Percentiles rank a stretch among this genome's conserved stretches.
Evolutionary conservation across 2,329 filamentous ascomycete species (phyloP).

Genomic region (Fusarium sarcochroum): DNA sequence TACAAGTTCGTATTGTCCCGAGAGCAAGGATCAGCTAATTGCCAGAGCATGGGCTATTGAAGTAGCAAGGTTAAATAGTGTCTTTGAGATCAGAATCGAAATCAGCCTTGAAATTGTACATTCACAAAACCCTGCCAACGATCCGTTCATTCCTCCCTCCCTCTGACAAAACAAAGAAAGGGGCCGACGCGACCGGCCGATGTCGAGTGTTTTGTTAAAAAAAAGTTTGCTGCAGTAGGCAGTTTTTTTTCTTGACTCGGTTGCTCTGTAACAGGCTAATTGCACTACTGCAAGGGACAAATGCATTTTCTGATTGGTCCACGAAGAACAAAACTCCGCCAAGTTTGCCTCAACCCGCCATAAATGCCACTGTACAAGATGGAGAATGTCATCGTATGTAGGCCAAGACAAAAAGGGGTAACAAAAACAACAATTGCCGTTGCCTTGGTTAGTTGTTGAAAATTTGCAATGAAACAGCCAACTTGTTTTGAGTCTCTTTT

Average conservation of each 20-base stretch:
- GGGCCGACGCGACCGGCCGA: not conserved
- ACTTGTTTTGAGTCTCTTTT: constrained; percentile 32
- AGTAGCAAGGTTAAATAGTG: not conserved
- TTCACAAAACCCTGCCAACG: constrained; percentile 16
- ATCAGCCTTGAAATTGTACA: constrained; percentile 21
- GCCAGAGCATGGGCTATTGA: not conserved
- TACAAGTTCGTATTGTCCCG: constrained; percentile 30
- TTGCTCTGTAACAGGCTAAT: constrained; percentile 28
- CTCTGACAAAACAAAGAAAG: not conserved
- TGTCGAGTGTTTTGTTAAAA: constrained; percentile 11
- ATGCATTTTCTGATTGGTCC: constrained; percentile 15
- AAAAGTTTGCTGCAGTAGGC: not conserved
- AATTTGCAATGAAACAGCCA: constrained; percentile 27
- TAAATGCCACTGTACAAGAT: constrained; percentile 24
- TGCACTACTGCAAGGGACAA: constrained; percentile 32
- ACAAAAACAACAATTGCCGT: not conserved
- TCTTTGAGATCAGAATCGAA: constrained; percentile 11
- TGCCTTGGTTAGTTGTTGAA: not conserved
- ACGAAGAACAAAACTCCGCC: constrained; percentile 1
- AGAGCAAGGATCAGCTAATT: constrained; percentile 17
- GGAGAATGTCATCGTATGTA: constrained; percentile 26
- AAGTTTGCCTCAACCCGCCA: not conserved
- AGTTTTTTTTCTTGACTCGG: constrained; percentile 29
- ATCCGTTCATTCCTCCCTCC: not conserved
- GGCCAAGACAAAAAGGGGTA: constrained; percentile 10